Conservation (phyloP, 345 rosid genomes). For the Arabidopsis arenosa region DNA sequence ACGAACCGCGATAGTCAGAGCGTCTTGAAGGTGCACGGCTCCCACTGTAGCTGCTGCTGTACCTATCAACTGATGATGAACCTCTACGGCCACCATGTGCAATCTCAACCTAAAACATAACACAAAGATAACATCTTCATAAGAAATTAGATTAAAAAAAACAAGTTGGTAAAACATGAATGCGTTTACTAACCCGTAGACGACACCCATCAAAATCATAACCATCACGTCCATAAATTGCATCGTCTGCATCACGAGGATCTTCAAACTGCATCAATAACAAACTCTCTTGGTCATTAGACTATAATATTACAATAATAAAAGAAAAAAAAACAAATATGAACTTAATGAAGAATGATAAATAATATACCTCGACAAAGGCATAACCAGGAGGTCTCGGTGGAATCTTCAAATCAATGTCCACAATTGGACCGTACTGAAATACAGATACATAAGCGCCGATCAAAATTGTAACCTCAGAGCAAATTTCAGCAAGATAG, state of each 20-base stretch:
- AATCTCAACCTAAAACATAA: conserved; percentile 74
- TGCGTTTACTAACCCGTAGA: conserved; percentile 63
- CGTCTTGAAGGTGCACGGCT: conserved; percentile 81
- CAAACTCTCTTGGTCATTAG: not conserved
- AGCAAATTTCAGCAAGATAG: not conserved
- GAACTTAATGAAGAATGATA: not conserved
- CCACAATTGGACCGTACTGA: conserved; percentile 93
- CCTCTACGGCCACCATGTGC: conserved; percentile 87
- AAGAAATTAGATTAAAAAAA: not conserved
- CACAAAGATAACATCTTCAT: not conserved
- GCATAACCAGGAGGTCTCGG: conserved; percentile 99
- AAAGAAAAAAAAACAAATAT: not conserved
- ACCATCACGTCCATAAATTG: conserved; percentile 89
- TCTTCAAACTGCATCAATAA: conserved; percentile 72
- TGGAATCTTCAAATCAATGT: conserved; percentile 91
- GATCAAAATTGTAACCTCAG: not conserved
- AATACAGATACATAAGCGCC: conserved; percentile 11
- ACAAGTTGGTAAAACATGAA: not conserved
- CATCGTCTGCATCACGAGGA: conserved; percentile 96
- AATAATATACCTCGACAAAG: conserved; percentile 77
- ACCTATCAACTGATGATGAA: conserved; percentile 74
- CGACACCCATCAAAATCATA: conserved; percentile 85
- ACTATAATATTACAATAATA: not conserved
- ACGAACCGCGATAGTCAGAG: conserved; percentile 91
- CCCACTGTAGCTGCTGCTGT: conserved; percentile 70